These are phyloP conservation scores for Penicillium aurantiogriseum DNA, from an alignment of 2,329 filamentous ascomycete species.

Conservation along the genomic window DNA sequence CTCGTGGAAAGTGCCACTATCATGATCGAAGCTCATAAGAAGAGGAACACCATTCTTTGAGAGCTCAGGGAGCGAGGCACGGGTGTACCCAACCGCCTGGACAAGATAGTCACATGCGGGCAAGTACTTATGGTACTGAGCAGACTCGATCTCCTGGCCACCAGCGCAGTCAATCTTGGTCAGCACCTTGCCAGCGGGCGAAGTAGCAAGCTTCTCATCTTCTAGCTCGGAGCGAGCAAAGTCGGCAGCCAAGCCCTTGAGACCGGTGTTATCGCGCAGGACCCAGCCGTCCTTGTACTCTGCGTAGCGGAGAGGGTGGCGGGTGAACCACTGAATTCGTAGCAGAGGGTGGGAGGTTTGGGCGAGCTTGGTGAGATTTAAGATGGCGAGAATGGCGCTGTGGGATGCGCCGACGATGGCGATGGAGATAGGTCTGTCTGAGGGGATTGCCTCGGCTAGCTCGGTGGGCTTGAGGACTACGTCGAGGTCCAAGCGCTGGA, in stretches of 20 bases:
- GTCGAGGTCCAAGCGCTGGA: constrained; percentile 55
- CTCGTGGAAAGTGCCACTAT: constrained; percentile 50
- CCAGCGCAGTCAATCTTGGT: constrained; percentile 48
- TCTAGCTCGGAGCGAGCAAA: constrained; percentile 62
- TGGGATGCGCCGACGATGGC: constrained; percentile 63
- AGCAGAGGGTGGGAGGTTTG: constrained; percentile 53
- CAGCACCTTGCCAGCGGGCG: constrained; percentile 49
- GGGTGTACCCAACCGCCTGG: constrained; percentile 60
- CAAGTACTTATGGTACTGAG: constrained; percentile 49
- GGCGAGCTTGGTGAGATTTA: constrained; percentile 59
- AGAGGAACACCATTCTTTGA: constrained; percentile 33
- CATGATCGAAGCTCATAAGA: constrained; percentile 33
- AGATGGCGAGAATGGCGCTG: constrained; percentile 61
- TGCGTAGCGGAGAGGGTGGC: constrained; percentile 61
- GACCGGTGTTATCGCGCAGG: constrained; percentile 62
- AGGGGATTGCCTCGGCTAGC: constrained; percentile 45
- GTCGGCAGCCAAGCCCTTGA: constrained; percentile 60
- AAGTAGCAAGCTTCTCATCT: constrained; percentile 47
- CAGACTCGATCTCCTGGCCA: constrained; percentile 40
- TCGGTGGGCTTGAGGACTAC: constrained; percentile 54
- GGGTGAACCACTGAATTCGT: constrained; percentile 61
- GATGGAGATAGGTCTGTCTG: constrained; percentile 42
- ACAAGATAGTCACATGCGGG: constrained; percentile 53
- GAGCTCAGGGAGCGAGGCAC: constrained; percentile 52
- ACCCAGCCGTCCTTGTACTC: constrained; percentile 64